These are phyloP conservation scores for Serendipita sp. DNA, from an alignment of 768 basidiomycete species.

Conservation along the genomic window DNA sequence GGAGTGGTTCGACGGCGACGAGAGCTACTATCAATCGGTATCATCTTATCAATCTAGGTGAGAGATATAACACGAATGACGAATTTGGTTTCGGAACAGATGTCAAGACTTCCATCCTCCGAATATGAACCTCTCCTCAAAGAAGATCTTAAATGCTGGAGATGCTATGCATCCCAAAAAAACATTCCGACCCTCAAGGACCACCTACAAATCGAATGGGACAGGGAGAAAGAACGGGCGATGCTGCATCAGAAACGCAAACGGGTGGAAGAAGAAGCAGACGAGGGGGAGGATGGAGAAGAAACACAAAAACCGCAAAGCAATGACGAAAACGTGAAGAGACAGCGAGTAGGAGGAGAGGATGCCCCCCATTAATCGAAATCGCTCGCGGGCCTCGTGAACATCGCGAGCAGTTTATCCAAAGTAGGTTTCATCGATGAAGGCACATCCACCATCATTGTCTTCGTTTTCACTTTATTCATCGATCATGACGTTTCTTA, in stretches of 20 bases:
- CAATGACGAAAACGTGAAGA: not conserved
- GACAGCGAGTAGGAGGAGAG: no score
- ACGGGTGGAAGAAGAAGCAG: not conserved
- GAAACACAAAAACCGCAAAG: not conserved
- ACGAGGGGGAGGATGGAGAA: not conserved
- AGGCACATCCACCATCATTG: no score
- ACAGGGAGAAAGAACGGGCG: constrained; percentile 23
- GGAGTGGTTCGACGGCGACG: constrained; percentile 62
- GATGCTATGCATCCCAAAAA: constrained; percentile 43
- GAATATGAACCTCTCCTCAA: constrained; percentile 55
- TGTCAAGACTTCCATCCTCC: constrained; percentile 33
- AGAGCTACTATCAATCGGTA: constrained; percentile 38
- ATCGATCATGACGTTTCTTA: no score
- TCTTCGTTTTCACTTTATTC: no score
- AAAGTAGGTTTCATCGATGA: no score
- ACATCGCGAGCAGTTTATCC: no score
- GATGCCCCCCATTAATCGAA: no score
- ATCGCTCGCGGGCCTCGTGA: no score
- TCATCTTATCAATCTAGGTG: not conserved
- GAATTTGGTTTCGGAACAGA: constrained; percentile 26
- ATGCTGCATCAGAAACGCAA: not conserved
- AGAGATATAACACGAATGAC: not conserved
- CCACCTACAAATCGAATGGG: constrained; percentile 66
- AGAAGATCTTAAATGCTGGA: constrained; percentile 51
- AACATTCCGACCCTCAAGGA: constrained; percentile 61